Percentiles rank a stretch among this genome's conserved stretches.
Conservation (phyloP, 257 asterid species). For the Penstemon eatonii region DNA sequence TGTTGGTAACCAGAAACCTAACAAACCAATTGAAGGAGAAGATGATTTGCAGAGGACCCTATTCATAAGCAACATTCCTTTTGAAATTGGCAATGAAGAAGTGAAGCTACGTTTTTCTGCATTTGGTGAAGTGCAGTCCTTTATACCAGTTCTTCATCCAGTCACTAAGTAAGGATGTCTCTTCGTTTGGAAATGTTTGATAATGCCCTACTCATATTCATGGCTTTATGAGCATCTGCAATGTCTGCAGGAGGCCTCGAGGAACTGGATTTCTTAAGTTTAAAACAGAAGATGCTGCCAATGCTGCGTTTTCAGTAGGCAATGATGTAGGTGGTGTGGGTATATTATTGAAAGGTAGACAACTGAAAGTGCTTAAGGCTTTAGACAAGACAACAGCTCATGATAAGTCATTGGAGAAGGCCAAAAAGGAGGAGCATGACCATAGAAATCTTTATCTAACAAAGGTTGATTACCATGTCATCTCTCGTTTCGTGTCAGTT, state of each 20-base stretch:
- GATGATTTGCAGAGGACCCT: constrained; percentile 75
- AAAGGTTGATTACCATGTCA: constrained; percentile 56
- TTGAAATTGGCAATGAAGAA: constrained; percentile 68
- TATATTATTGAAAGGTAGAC: constrained; percentile 75
- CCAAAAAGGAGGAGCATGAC: constrained; percentile 67
- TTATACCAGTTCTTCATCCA: constrained; percentile 75
- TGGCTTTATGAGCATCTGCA: constrained; percentile 21
- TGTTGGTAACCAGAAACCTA: constrained; percentile 33
- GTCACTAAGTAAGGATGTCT: constrained; percentile 69
- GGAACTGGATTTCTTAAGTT: constrained; percentile 99
- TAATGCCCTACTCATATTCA: constrained; percentile 9
- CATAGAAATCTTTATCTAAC: constrained; percentile 85
- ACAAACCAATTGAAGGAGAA: constrained; percentile 46
- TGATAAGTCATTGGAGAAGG: constrained; percentile 73
- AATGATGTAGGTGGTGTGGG: constrained; percentile 57
- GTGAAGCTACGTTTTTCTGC: constrained; percentile 80
- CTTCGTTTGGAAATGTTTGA: constrained; percentile 9
- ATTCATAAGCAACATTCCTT: constrained; percentile 87
- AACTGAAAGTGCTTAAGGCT: constrained; percentile 77
- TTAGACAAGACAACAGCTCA: constrained; percentile 81
- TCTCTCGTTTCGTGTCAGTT: constrained; percentile 17
- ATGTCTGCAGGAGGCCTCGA: constrained; percentile 74
- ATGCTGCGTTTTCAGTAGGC: constrained; percentile 79
- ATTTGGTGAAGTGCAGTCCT: constrained; percentile 82
- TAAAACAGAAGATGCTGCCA: constrained; percentile 57